These are phyloP conservation scores for Alloascoidea africana DNA, from an alignment of 805 yeast species.

Conservation along the genomic window DNA sequence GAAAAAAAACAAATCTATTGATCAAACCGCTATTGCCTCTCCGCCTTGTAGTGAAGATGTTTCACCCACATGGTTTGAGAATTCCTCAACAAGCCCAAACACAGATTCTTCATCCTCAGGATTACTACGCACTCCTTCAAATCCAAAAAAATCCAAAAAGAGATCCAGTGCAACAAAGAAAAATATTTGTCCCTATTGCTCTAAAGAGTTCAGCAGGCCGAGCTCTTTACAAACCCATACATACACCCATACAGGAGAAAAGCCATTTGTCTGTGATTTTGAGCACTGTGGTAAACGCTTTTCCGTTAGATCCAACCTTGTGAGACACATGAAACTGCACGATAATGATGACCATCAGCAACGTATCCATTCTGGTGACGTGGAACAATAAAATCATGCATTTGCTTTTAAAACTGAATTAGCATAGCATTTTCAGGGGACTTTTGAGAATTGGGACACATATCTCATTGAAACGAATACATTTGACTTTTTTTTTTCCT, in stretches of 20 bases:
- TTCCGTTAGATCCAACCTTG: conserved; percentile 70
- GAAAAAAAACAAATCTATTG: not conserved
- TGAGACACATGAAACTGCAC: conserved; percentile 69
- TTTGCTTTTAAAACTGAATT: not conserved
- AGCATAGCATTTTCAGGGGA: not conserved
- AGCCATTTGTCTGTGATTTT: conserved; percentile 57
- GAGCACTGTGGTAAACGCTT: conserved; percentile 54
- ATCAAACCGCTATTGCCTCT: not conserved
- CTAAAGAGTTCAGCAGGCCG: conserved; percentile 73
- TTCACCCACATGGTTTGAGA: no score
- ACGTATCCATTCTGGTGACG: not conserved
- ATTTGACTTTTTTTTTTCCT: not conserved
- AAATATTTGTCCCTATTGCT: conserved; percentile 34
- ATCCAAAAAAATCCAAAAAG: not conserved
- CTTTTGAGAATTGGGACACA: not conserved
- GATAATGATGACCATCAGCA: conserved; percentile 5
- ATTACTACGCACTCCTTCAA: not conserved
- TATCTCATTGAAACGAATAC: not conserved
- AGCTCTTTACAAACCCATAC: conserved; percentile 70
- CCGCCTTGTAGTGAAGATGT: no score
- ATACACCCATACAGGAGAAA: conserved; percentile 72
- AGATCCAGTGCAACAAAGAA: conserved; percentile 9
- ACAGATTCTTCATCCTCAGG: not conserved
- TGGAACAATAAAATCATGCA: not conserved
- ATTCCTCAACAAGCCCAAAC: no score